phyloP scores from a whole-genome alignment of 371 early-diverging fungal species.

The Chytridiales sp. region DNA sequence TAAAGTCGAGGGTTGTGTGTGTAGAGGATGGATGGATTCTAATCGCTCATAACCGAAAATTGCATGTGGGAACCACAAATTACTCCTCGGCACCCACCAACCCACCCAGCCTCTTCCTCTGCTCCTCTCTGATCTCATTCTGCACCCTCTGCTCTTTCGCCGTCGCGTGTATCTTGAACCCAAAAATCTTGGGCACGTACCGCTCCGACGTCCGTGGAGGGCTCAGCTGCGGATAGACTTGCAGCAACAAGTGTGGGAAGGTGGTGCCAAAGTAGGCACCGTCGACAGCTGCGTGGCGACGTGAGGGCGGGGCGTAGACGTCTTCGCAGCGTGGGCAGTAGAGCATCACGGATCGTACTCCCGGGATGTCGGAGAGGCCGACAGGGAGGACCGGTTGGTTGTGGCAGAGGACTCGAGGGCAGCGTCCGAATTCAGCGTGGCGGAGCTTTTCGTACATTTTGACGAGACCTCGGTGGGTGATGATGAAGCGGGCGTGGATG shows the following conservation, averaged over 20 bases:
- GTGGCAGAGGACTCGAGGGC: constrained; percentile 78
- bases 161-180: constrained; percentile 86
- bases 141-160: constrained; percentile 87
- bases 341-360: constrained; percentile 49
- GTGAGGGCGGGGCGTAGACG: constrained; percentile 78
- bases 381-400: constrained; percentile 73
- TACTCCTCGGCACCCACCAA: constrained; percentile 6
- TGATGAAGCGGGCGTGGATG: constrained; percentile 65
- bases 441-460: constrained; percentile 63
- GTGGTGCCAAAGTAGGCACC: constrained; percentile 71
- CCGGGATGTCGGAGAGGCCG: constrained; percentile 73
- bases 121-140: constrained; percentile 75
- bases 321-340: constrained; percentile 86
- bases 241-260: constrained; percentile 64
- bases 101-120: constrained; percentile 35
- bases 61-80: no score
- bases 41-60: no score
- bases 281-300: constrained; percentile 77
- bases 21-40: no score
- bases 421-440: constrained; percentile 71
- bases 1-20: no score
- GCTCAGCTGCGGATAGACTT: constrained; percentile 51
- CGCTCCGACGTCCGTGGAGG: constrained; percentile 61
- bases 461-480: constrained; percentile 56
- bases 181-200: constrained; percentile 95